These are phyloP conservation scores for Pythium myriotylum DNA, from an alignment of 352 stramenopile genomes.

Conservation along the genomic window DNA sequence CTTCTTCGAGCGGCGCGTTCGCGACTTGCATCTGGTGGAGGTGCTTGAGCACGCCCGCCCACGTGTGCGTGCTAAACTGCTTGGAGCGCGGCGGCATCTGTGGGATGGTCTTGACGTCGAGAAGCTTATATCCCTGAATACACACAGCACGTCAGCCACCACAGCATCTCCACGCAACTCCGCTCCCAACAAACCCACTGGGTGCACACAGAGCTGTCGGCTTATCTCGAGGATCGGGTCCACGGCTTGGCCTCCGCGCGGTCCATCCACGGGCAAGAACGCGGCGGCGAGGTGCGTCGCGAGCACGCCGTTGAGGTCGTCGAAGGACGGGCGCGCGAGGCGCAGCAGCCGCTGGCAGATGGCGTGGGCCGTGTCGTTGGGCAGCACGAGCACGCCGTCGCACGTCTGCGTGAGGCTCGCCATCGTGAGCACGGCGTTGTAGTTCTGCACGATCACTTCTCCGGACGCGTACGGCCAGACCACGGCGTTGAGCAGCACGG, in stretches of 20 bases:
- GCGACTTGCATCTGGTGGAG: conserved; percentile 79
- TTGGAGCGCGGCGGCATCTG: conserved; percentile 71
- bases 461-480: conserved; percentile 86
- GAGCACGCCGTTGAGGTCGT: conserved; percentile 64
- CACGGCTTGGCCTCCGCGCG: conserved; percentile 1
- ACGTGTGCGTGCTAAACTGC: conserved; percentile 75
- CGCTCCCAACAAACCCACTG: no score
- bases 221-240: conserved; percentile 45
- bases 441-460: conserved; percentile 90
- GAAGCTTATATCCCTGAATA: conserved; percentile 62
- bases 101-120: conserved; percentile 72
- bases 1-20: conserved; percentile 60
- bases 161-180: background rate
- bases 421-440: conserved; percentile 90
- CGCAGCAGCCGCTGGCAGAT: conserved; percentile 61
- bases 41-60: conserved; percentile 72
- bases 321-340: conserved; percentile 61
- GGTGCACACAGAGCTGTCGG: conserved; percentile 56
- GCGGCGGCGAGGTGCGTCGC: conserved; percentile 60
- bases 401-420: conserved; percentile 62
- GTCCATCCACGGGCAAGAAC: conserved; percentile 39
- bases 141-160: background rate
- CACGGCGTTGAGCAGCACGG: conserved; percentile 66
- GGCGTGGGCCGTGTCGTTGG: conserved; percentile 64
- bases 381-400: conserved; percentile 70